Conservation (phyloP, 371 early-diverging fungal genomes). For the Mucor plumbeus region DNA sequence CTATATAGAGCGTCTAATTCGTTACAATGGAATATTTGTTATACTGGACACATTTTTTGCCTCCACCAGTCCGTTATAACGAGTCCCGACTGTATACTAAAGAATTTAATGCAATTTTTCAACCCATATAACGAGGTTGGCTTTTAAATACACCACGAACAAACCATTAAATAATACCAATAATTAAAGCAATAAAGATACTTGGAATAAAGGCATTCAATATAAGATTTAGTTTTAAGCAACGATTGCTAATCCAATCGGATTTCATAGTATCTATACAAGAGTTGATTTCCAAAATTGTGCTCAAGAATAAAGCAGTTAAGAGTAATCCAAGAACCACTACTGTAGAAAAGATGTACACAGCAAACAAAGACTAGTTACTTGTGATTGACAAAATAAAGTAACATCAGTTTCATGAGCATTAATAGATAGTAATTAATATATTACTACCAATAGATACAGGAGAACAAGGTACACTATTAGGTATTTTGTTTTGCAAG, state of each 20-base stretch:
- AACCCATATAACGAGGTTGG: constrained; percentile 22
- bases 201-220: constrained; percentile 37
- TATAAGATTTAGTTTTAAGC: constrained; percentile 12
- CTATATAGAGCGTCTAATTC: too few species aligned
- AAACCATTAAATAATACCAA: constrained; percentile 26
- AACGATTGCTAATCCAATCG: constrained; percentile 27
- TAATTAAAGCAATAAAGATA: constrained; percentile 33
- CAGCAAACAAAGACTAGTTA: constrained; percentile 39
- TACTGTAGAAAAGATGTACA: constrained; percentile 42
- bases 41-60: too few species aligned
- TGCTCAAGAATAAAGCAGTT: constrained; percentile 45
- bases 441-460: constrained; percentile 14
- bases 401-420: constrained; percentile 47
- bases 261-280: constrained; percentile 25
- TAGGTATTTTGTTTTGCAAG: neutral
- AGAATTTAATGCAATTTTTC: constrained; percentile 40
- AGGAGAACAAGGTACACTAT: constrained; percentile 7
- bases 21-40: too few species aligned
- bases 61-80: too few species aligned
- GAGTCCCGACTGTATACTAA: too few species aligned
- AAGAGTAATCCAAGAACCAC: constrained; percentile 38
- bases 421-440: constrained; percentile 26
- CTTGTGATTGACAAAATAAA: constrained; percentile 37
- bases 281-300: constrained; percentile 32
- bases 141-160: constrained; percentile 14